These are phyloP conservation scores for Cymbopogon citratus DNA, from an alignment of 176 grass and related monocot genomes.

Conservation along the genomic window DNA sequence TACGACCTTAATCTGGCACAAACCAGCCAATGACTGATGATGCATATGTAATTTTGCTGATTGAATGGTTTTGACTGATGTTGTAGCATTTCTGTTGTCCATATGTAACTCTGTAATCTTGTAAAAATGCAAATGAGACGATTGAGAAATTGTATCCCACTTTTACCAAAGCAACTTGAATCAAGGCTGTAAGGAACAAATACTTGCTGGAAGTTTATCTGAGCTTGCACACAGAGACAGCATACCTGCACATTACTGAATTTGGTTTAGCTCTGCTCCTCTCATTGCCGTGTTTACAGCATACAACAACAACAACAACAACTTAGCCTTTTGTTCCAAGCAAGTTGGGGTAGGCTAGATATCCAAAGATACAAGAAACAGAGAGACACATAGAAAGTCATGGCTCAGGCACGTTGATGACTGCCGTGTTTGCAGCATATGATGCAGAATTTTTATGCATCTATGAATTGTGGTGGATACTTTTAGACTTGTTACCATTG, in stretches of 20 bases:
- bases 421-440: background rate
- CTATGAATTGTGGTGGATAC: background rate
- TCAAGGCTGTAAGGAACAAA: background rate
- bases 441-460: background rate
- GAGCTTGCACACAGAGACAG: background rate
- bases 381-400: too few relatives aligned
- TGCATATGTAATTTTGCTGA: background rate
- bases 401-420: too few relatives aligned
- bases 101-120: conserved; percentile 8
- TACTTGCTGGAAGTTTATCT: background rate
- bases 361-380: too few relatives aligned
- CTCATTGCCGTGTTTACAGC: background rate
- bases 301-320: too few relatives aligned
- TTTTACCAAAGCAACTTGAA: background rate
- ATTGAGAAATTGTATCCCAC: background rate
- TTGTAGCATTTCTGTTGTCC: conserved; percentile 1
- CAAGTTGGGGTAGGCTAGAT: too few relatives aligned
- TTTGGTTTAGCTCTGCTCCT: background rate
- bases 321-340: too few relatives aligned
- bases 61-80: background rate
- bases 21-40: conserved; percentile 18
- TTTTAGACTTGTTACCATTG: background rate
- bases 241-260: background rate
- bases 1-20: conserved; percentile 59
- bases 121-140: background rate